Evolutionary conservation across 768 basidiomycete genomes (phyloP).

Genomic region (Pleurotus sapidus): DNA sequence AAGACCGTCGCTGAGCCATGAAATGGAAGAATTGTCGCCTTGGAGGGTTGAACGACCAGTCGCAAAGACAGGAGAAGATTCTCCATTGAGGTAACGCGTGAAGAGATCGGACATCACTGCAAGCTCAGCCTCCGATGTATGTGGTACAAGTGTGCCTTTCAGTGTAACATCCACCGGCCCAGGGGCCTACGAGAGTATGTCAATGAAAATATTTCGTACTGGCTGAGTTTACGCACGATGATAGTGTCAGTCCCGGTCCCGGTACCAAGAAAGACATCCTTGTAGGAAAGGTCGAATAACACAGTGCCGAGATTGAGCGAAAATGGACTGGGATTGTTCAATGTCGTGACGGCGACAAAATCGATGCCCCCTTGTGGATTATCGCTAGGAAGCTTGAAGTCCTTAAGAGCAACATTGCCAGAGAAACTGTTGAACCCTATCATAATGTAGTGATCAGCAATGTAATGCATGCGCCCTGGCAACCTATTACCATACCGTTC

Average conservation of each 20-base stretch:
- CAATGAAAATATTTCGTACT: not conserved
- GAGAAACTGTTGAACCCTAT: conserved; percentile 61
- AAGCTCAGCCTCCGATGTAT: conserved; percentile 43
- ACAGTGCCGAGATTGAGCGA: conserved; percentile 67
- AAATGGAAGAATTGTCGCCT: conserved; percentile 50
- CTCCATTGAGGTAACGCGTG: conserved; percentile 69
- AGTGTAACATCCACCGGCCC: conserved; percentile 60
- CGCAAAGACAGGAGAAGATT: conserved; percentile 55
- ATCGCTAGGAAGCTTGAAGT: conserved; percentile 66
- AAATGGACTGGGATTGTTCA: conserved; percentile 67
- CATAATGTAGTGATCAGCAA: not conserved
- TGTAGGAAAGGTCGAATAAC: conserved; percentile 58
- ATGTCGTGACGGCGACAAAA: conserved; percentile 52
- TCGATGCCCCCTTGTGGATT: conserved; percentile 66
- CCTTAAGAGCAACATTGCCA: conserved; percentile 49
- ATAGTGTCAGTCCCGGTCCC: conserved; percentile 50
- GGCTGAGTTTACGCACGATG: conserved; percentile 37
- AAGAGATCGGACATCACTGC: conserved; percentile 58
- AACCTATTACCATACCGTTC: conserved; percentile 48
- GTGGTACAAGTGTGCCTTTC: conserved; percentile 51
- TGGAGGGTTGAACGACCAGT: conserved; percentile 58
- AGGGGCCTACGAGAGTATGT: conserved; percentile 32
- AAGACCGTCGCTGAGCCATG: conserved; percentile 67
- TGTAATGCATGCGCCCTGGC: not conserved
- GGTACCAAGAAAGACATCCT: conserved; percentile 51